Base-by-base conservation (phyloP, 2,329 filamentous ascomycete genomes). In the Laburnicola sp. region DNA sequence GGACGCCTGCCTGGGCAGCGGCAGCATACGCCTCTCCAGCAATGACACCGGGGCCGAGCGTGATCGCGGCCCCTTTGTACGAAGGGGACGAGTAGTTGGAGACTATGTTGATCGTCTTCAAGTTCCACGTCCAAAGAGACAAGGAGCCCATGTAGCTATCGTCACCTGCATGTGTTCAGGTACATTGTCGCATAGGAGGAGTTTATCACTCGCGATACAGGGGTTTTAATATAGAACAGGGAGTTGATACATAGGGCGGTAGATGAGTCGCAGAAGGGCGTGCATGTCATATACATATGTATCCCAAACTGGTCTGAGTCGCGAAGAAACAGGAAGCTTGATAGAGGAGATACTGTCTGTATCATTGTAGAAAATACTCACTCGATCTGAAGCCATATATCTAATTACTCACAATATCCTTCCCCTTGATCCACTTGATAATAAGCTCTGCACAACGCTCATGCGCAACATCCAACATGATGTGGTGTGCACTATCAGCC, bases 381-480 rank as follows among this genome's bases (percentile, higher is more conserved):
- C n/a, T 8, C 30, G 30, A 32, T 8, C 30, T 8, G 30, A 32
- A 8, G 30, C n/a, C 30, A 32, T 32, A 16, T 16, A 16, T 16
- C 16, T 16, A 16, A 16, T 16, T 16, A 16, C 34, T 37, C 21
- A 22, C n/a, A 22, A 45, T 35, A 25, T 35, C 23, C 31, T 45
- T 23, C 11, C 38, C 45, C 10, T 35, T 6, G 22, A 48, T 8
- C 45, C 45, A 48, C 6, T 27, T 35, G 21, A 42, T 23, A n/a
- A 48, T 48, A 22, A 31, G 11, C 16, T 42, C 21, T 27, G 37
- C 45, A 42, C 45, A 48, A 22, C 28, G 45, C 38, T 48, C 36
- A 42, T 35, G 45, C 4, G 45, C 36, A 32, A 48, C 28, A 35
- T 48, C 45, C n/a, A 48, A 27, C 45, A 48, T 48, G 28, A 48